Evolutionary conservation across 2,329 filamentous ascomycete species (phyloP), one percentile per base, ranked within the genome.

Genomic region (Rutstroemia sp.): DNA sequence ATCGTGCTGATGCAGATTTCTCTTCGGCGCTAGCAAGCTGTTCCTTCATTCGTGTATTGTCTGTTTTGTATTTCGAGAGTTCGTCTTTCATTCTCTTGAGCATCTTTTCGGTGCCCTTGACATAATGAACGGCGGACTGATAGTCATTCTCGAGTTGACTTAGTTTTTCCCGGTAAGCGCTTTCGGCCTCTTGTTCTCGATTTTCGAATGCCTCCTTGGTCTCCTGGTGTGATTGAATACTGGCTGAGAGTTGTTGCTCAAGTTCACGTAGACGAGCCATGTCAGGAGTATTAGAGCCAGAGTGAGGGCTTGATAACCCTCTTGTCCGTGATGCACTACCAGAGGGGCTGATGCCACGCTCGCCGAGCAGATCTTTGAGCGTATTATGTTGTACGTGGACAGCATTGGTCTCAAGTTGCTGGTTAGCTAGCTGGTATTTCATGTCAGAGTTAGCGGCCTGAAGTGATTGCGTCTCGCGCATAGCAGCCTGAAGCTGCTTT

Each of bases 91-190:
- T 92, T 72, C 95, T 92, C 73, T 94, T 92, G 49, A 99, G 82
- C 91, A 99, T 96, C 80, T 96, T 97, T 73, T 99, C 94, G 1
- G 94, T 97, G 57, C 94, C 94, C 73, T 96, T 95, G 64, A 99
- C 89, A 68, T 99, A 99, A 72, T 96, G 94, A 50, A 97, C 92
- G 16, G 94, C 92, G 44, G 94, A 96, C 72, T 96, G 91, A 70
- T 99, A 96, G 71, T 99, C 94, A 69, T 92, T 95, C 73, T 97
- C 92, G 34, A 99, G 83, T 69, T 96, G 92, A 58, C 89, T 83
- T 52, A 99, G 79, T 72, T 96, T 96, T 70, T 96, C 92, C 60
- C 92, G 88, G 74, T 95, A 97, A 48, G 88, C 82, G 55, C 84
- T 80, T 69, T 95, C 92, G n/a, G 90, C 87, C 67, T 95, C 89